Evolutionary conservation across 2,329 filamentous ascomycete genomes (phyloP), one percentile per base, ranked within the genome.

Genomic region (Rhynchosporium agropyri): DNA sequence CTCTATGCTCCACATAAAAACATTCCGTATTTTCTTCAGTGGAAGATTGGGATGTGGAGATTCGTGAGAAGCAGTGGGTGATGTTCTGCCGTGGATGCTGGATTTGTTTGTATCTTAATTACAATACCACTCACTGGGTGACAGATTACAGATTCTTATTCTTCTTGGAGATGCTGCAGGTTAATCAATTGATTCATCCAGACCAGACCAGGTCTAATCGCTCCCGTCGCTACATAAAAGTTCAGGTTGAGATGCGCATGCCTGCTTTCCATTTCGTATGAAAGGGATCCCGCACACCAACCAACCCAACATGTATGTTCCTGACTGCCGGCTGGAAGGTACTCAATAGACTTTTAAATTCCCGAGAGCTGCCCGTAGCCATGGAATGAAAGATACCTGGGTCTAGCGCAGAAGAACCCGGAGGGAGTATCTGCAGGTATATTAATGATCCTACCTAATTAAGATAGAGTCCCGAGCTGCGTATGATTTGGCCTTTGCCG

Each of bases 1-100:
- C 12, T 33, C 36, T 46, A 54, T 38, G 38, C 33, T 38, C 51
- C 51, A 54, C 40, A 12, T 40, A 42, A 54, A 42, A 42, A 28
- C 28, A 12, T 15, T 54, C 51, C 51, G 51, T 54, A 3, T 7
- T 54, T 54, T 54, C 51, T 54, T 28, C 33, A 2, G 49, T 12
- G 4, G 33, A 2, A 15, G 6, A 26, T 7, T 13, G 31, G 9
- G 31, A 4, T 5, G n/a, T 53, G 50, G 50, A 53, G 3, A 28
- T 46, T 46, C 4, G n/a, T 4, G 10, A 20, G 43, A 26, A 46
- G 13, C 7, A 43, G 43, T n/a, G 4, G 43, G 4, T 8, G n/a
- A n/a, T n/a, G 43, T 20, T 36, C 2, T 20, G 33, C 33, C 20
- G 50, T 26, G 7, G 33, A 40, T 38, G 9, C 36, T 40, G 33